A percentile compares a stretch with the other conserved stretches of the same genome.
These are phyloP conservation scores for Endothia cerciana DNA, from an alignment of 2,329 filamentous ascomycete genomes.

Conservation along the genomic window DNA sequence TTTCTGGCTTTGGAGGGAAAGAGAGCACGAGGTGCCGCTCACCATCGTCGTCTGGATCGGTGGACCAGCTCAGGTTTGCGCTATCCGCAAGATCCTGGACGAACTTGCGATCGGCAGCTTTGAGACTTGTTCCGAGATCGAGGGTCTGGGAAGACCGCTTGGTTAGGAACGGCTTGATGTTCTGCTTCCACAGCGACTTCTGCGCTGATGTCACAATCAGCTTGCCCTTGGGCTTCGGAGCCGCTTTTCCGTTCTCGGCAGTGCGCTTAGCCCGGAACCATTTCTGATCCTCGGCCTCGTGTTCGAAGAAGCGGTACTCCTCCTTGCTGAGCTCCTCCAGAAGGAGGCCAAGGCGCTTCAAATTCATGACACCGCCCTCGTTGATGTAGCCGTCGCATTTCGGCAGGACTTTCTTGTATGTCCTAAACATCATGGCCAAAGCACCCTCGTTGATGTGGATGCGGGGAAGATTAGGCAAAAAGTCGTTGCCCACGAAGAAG, in stretches of 20 bases:
- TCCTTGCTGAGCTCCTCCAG: constrained; percentile 85
- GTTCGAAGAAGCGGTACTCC: constrained; percentile 90
- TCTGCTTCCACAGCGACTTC: constrained; percentile 77
- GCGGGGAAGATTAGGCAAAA: constrained; percentile 93
- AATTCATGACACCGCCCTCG: constrained; percentile 88
- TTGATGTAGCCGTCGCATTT: constrained; percentile 94
- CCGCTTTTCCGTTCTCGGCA: constrained; percentile 69
- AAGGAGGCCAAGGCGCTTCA: constrained; percentile 76
- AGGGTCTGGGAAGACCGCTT: constrained; percentile 67
- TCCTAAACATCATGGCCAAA: constrained; percentile 92
- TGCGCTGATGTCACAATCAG: constrained; percentile 79
- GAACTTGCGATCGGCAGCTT: constrained; percentile 89
- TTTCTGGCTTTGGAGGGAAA: constrained; percentile 48
- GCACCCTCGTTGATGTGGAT: constrained; percentile 98
- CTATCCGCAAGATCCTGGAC: constrained; percentile 80
- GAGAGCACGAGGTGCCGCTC: constrained; percentile 56
- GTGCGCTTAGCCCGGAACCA: constrained; percentile 91
- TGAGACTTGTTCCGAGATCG: constrained; percentile 73
- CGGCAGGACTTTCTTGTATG: constrained; percentile 90
- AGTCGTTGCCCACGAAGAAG: constrained; percentile 99
- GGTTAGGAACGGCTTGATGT: constrained; percentile 80
- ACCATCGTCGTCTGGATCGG: constrained; percentile 60
- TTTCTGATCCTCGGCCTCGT: constrained; percentile 82
- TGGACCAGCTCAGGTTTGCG: constrained; percentile 61
- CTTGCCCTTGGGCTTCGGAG: constrained; percentile 58